phyloP scores from a whole-genome alignment of 2,329 filamentous ascomycete species.

The Fusarium armeniacum region DNA sequence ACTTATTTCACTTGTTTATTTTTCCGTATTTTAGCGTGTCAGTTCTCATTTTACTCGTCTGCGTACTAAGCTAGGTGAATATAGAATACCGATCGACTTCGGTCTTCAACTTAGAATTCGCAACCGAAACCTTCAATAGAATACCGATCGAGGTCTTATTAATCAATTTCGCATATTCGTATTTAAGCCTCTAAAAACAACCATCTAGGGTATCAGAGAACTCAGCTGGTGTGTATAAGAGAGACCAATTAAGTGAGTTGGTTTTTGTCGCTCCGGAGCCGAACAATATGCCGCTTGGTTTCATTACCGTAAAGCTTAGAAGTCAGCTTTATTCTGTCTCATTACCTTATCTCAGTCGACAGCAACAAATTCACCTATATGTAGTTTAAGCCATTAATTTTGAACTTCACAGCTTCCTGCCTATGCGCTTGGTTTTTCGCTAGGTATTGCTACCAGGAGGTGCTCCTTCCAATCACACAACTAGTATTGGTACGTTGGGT shows the following conservation, averaged over 20 bases:
- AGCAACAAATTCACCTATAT: background rate
- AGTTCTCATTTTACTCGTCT: background rate
- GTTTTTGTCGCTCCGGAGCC: background rate
- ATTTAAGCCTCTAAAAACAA: no score
- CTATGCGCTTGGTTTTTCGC: background rate
- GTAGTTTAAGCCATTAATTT: background rate
- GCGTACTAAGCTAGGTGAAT: background rate
- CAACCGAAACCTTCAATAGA: no score
- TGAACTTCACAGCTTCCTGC: background rate
- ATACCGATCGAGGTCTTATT: background rate
- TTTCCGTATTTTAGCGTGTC: background rate
- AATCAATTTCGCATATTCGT: background rate
- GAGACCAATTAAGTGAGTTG: background rate
- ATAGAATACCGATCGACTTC: background rate
- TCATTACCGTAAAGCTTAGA: background rate
- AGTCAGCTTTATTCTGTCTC: background rate
- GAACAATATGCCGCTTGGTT: background rate
- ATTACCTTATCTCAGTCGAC: background rate
- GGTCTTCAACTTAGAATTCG: no score
- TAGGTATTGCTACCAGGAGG: background rate
- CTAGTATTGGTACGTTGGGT: background rate
- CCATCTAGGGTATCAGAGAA: no score
- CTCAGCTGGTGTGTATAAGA: no score
- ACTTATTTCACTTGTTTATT: background rate
- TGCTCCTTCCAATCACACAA: background rate